These are phyloP conservation scores for Rhynchosporium graminicola DNA, from an alignment of 2,329 filamentous ascomycete genomes.

Conservation along the genomic window DNA sequence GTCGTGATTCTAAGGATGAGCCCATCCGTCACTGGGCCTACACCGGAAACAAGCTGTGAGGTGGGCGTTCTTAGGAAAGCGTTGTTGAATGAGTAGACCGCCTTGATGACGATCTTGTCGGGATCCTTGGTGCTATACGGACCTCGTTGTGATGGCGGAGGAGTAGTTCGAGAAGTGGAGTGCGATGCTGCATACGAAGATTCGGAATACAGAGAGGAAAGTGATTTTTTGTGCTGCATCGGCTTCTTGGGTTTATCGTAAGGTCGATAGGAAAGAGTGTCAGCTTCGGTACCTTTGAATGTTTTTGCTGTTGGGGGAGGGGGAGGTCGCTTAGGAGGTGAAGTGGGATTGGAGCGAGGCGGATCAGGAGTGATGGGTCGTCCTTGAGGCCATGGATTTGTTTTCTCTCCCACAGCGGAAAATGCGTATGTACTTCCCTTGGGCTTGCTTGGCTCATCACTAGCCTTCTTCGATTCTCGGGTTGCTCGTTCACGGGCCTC, in stretches of 20 bases:
- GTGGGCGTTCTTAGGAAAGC: conserved; percentile 84
- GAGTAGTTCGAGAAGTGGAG: conserved; percentile 80
- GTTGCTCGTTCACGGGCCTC: conserved; percentile 40
- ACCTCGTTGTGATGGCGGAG: conserved; percentile 74
- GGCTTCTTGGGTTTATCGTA: conserved; percentile 69
- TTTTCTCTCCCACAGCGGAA: conserved; percentile 67
- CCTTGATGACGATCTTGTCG: conserved; percentile 93
- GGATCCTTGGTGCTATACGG: conserved; percentile 88
- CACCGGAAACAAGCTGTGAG: conserved; percentile 84
- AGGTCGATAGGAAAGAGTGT: conserved; percentile 70
- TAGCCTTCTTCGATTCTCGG: conserved; percentile 29
- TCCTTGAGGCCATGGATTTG: conserved; percentile 68
- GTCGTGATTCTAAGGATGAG: conserved; percentile 89
- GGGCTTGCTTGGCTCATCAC: conserved; percentile 35
- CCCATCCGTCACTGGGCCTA: conserved; percentile 85
- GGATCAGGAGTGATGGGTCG: conserved; percentile 44
- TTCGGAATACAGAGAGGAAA: conserved; percentile 75
- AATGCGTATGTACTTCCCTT: conserved; percentile 56
- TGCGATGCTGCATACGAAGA: conserved; percentile 84
- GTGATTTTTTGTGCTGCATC: conserved; percentile 57
- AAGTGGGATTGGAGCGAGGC: conserved; percentile 38
- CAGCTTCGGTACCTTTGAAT: conserved; percentile 61
- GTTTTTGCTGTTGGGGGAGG: conserved; percentile 54
- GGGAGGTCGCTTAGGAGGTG: conserved; percentile 47
- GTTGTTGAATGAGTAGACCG: conserved; percentile 90